Conservation (phyloP, 306 rosid genomes). For the Rosa rugosa region DNA sequence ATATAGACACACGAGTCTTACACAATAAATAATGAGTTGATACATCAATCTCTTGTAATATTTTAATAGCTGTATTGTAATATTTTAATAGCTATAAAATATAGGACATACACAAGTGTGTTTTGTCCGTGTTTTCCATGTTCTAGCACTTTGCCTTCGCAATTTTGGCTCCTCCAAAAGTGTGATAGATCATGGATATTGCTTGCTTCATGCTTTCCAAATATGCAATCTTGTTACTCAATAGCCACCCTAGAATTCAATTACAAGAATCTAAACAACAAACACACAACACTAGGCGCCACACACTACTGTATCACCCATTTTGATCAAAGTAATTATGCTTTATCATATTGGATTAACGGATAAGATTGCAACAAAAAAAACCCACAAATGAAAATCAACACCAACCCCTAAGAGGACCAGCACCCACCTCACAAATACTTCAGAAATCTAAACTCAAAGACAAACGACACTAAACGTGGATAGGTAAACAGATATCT, state of each 20-base stretch:
- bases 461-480: slow-evolving; percentile 34
- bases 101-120: neutral
- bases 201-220: neutral
- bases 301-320: neutral
- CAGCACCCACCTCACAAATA: slow-evolving; percentile 4
- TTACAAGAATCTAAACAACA: neutral
- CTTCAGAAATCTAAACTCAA: slow-evolving; percentile 10
- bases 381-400: neutral
- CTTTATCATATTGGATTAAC: neutral
- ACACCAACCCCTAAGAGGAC: neutral
- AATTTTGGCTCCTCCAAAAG: neutral
- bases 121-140: neutral
- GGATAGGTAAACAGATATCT: slow-evolving; percentile 51
- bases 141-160: slow-evolving; percentile 6
- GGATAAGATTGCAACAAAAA: neutral
- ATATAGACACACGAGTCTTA: no score
- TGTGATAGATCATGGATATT: neutral
- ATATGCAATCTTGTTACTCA: neutral
- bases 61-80: no score
- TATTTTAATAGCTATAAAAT: no score
- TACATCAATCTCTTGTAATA: no score
- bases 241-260: neutral
- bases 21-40: no score
- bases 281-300: neutral
- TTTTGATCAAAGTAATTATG: neutral